These are phyloP conservation scores for Clitopilus passeckerianus DNA, from an alignment of 768 basidiomycete genomes.

Conservation along the genomic window DNA sequence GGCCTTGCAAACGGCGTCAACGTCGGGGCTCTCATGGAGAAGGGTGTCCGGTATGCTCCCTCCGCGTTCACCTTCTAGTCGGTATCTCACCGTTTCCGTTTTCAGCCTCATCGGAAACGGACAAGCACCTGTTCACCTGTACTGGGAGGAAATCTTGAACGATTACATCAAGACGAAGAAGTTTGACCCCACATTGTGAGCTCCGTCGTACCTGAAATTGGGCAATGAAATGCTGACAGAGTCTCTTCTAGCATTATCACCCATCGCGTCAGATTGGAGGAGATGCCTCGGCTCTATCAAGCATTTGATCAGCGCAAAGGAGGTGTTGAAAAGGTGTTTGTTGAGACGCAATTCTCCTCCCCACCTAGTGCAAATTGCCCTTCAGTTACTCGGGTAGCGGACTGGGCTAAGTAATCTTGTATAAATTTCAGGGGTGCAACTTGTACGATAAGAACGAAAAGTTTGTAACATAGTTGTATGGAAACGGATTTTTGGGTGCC, in stretches of 20 bases:
- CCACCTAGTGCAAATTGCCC: conserved; percentile 47
- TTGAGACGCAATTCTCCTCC: conserved; percentile 56
- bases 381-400: conserved; percentile 44
- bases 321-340: conserved; percentile 71
- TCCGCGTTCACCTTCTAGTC: neutral
- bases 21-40: conserved; percentile 75
- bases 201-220: neutral
- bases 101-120: conserved; percentile 63
- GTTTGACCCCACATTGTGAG: conserved; percentile 60
- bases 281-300: conserved; percentile 57
- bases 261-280: conserved; percentile 60
- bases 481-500: too few relatives aligned
- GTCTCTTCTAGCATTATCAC: conserved; percentile 36
- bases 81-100: neutral
- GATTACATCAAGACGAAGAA: conserved; percentile 60
- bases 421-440: too few relatives aligned
- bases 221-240: neutral
- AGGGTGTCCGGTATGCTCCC: conserved; percentile 44
- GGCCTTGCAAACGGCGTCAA: conserved; percentile 66
- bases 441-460: neutral
- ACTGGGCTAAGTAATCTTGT: conserved; percentile 25
- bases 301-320: conserved; percentile 53
- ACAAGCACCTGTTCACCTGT: conserved; percentile 70
- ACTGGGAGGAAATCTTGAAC: conserved; percentile 68
- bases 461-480: too few relatives aligned